Evolutionary conservation across 805 yeast genomes (phyloP).

Genomic region (Danielozyma ontarioensis): DNA sequence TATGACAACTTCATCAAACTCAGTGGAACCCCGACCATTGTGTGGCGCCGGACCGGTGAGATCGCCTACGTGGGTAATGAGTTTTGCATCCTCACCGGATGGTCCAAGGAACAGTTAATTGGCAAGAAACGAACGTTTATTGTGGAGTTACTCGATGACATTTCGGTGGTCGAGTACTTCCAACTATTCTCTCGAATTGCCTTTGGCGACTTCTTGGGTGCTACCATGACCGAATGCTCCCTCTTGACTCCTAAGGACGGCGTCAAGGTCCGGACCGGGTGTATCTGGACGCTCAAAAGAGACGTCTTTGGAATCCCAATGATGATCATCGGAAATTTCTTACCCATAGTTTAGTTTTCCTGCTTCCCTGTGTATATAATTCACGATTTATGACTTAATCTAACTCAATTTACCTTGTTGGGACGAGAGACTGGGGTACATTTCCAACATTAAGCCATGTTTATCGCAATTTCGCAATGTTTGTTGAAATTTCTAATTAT

Average conservation of each 20-base stretch:
- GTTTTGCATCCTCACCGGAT: slow-evolving; percentile 85
- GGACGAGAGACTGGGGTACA: no score
- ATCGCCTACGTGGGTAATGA: slow-evolving; percentile 94
- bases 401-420: no score
- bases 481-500: no score
- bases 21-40: slow-evolving; percentile 90
- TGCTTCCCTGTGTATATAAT: no score
- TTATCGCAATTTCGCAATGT: no score
- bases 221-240: slow-evolving; percentile 82
- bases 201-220: slow-evolving; percentile 84
- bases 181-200: slow-evolving; percentile 79
- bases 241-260: slow-evolving; percentile 54
- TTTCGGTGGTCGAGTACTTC: slow-evolving; percentile 82
- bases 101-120: slow-evolving; percentile 69
- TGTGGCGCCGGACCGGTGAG: slow-evolving; percentile 95
- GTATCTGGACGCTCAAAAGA: slow-evolving; percentile 89
- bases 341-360: slow-evolving; percentile 66
- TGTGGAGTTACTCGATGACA: slow-evolving; percentile 82
- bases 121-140: slow-evolving; percentile 62
- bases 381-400: no score
- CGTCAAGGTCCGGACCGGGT: slow-evolving; percentile 64
- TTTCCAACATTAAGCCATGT: no score
- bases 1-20: slow-evolving; percentile 79
- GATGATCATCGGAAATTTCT: slow-evolving; percentile 92
- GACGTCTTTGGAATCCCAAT: slow-evolving; percentile 96